These are phyloP conservation scores for Suillus subaureus DNA, from an alignment of 768 basidiomycete species.

Conservation along the genomic window DNA sequence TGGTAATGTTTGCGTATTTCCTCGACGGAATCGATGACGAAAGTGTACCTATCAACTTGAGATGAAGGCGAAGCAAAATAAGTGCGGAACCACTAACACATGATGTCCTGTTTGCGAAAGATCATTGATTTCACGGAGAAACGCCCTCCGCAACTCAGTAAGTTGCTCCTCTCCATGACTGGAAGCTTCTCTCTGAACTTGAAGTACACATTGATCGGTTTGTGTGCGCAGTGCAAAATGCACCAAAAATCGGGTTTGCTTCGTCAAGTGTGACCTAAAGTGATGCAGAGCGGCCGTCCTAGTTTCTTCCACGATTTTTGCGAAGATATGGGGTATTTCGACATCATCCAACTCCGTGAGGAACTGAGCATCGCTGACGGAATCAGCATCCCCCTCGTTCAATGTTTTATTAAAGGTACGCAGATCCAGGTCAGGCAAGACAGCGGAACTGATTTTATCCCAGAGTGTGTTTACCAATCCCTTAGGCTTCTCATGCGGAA, in stretches of 20 bases:
- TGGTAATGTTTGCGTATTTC: neutral
- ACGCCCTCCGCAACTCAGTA: constrained; percentile 14
- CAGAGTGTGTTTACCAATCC: neutral
- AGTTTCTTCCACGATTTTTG: neutral
- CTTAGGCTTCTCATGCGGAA: neutral
- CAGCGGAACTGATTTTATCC: neutral
- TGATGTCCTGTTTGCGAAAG: constrained; percentile 8
- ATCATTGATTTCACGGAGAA: constrained; percentile 24
- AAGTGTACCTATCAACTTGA: constrained; percentile 13
- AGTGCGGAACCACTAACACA: constrained; percentile 11
- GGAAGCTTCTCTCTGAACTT: constrained; percentile 6
- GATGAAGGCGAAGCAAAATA: neutral
- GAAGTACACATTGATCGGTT: neutral
- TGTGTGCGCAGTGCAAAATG: constrained; percentile 16
- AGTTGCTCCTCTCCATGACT: constrained; percentile 15
- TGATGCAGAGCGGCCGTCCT: neutral
- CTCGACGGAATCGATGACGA: constrained; percentile 9
- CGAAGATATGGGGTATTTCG: constrained; percentile 11
- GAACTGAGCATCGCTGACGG: constrained; percentile 19
- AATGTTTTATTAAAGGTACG: constrained; percentile 7
- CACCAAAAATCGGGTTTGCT: neutral
- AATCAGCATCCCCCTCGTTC: neutral
- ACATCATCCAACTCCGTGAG: constrained; percentile 12
- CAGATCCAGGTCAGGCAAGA: neutral
- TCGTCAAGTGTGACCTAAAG: neutral